Evolutionary conservation across 1,284 basidiomycete genomes (phyloP).

Genomic region (Ustilago sp.): DNA sequence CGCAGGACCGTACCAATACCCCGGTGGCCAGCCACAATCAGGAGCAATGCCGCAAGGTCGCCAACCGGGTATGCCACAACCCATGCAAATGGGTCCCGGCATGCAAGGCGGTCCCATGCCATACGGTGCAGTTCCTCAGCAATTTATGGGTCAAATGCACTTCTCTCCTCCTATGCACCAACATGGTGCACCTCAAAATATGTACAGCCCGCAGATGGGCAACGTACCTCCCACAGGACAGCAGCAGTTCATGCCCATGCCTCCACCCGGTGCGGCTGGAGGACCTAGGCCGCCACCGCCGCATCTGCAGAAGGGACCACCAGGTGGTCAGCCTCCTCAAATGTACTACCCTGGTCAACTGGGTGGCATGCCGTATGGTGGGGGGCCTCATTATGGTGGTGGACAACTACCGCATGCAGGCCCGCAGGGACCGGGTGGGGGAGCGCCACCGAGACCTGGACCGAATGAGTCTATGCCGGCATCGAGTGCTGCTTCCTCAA

Average conservation of each 20-base stretch:
- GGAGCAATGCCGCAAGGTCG: slow-evolving; percentile 35
- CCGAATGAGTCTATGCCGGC: slow-evolving; percentile 29
- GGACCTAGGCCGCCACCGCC: slow-evolving; percentile 46
- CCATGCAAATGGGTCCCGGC: slow-evolving; percentile 43
- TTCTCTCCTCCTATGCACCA: slow-evolving; percentile 60
- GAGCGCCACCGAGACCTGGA: slow-evolving; percentile 9
- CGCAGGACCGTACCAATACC: slow-evolving; percentile 47
- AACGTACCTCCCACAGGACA: slow-evolving; percentile 35
- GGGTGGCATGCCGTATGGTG: slow-evolving; percentile 21
- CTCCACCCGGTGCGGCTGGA: slow-evolving; percentile 39
- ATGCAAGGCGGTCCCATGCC: slow-evolving; percentile 47
- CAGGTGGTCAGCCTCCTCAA: slow-evolving; percentile 29
- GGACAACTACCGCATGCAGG: slow-evolving; percentile 19
- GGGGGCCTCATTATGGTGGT: slow-evolving; percentile 33
- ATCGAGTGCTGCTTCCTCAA: slow-evolving; percentile 39
- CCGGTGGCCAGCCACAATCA: slow-evolving; percentile 39
- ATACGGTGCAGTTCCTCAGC: slow-evolving; percentile 51
- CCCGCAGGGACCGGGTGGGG: slow-evolving; percentile 19
- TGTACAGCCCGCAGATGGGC: slow-evolving; percentile 64
- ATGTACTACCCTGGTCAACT: slow-evolving; percentile 41
- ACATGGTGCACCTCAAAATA: slow-evolving; percentile 50
- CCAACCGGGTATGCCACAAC: slow-evolving; percentile 37
- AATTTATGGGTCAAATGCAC: slow-evolving; percentile 57
- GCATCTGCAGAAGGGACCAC: slow-evolving; percentile 37
- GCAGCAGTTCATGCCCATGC: slow-evolving; percentile 53